These are phyloP conservation scores for Xylariaceae sp. DNA, from an alignment of 2,329 filamentous ascomycete species.

Conservation along the genomic window DNA sequence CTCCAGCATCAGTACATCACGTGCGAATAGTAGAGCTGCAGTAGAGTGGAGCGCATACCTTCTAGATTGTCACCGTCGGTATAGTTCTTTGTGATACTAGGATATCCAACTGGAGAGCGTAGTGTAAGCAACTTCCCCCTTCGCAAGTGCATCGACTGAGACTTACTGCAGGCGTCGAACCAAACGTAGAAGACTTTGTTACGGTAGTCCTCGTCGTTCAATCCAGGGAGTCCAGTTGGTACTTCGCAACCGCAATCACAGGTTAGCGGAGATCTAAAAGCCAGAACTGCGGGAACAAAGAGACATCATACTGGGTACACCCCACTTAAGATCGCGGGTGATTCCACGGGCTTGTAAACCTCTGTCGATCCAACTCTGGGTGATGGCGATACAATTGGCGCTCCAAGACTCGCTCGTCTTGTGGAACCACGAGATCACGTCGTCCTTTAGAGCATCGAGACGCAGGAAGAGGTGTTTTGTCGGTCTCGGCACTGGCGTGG, in stretches of 20 bases:
- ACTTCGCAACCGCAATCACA: too few species aligned
- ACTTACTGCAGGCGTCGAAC: slow-evolving; percentile 69
- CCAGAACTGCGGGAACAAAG: too few species aligned
- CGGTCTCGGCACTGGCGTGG: slow-evolving; percentile 69
- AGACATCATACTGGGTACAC: slow-evolving; percentile 44
- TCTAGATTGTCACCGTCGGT: slow-evolving; percentile 48
- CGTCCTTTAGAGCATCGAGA: slow-evolving; percentile 73
- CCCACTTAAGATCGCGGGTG: slow-evolving; percentile 90
- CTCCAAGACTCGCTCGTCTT: slow-evolving; percentile 73
- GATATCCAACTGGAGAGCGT: slow-evolving; percentile 60
- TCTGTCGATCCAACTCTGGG: slow-evolving; percentile 74
- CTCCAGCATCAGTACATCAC: not conserved
- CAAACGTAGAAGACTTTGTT: slow-evolving; percentile 77
- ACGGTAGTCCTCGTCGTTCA: slow-evolving; percentile 50
- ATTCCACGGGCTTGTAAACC: slow-evolving; percentile 84
- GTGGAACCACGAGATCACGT: slow-evolving; percentile 72
- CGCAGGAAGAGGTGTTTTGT: slow-evolving; percentile 91
- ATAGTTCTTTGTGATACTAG: slow-evolving; percentile 85
- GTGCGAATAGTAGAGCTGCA: not conserved
- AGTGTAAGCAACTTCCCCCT: slow-evolving; percentile 36
- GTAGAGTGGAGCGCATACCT: not conserved
- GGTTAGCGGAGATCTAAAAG: too few species aligned
- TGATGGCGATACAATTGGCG: slow-evolving; percentile 69
- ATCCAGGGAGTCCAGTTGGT: slow-evolving; percentile 40
- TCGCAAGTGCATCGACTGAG: slow-evolving; percentile 29